Base-by-base conservation (phyloP, 129 eudicot species). In the Arctium lappa region DNA sequence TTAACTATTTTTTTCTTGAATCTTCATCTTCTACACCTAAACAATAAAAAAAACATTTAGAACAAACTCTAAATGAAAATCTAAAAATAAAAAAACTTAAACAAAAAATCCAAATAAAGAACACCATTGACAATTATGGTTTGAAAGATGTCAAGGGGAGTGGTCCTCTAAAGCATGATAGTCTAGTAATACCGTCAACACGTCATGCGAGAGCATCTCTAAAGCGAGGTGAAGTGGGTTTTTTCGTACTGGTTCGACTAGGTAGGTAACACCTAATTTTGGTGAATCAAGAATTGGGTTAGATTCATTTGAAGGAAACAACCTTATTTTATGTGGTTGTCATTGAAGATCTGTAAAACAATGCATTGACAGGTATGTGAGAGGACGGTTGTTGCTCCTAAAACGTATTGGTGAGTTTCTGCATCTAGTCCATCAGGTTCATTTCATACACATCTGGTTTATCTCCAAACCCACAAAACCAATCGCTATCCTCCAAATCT, bases 111-210 rank as follows among this genome's bases (percentile, higher is more conserved):
- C 60, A 48, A 48, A 48, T 48, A 48, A 48, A 11, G 16, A 48
- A 48, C 60, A 48, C 2, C 60, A 48, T 48, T 48, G 3, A 42
- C 11, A 12, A 8, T 90, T 83, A 90, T 88, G 84, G 91, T 85
- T 72, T 93, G 72, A 0, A 92, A 87, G 8, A 90, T 84, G 31
- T 90, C 94, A 12, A 90, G 79, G 18, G 97, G 94, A 22, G 97
- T 89, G 74, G 88, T 78, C 37, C 94, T 90, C 32, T 92, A 92
- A 0, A 92, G 93, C 94, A 53, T 89, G 97, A 88, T 92, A 92
- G 82, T 92, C 97, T 4, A 92, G 88, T 2, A 92, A 84, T 2
- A 92, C 92, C 9, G 94, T 88, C 60, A 92, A 93, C 97, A 92
- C 88, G 77, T 92, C 94, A 1, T 89, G 92, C 0, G 92, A 90